Base-by-base conservation (phyloP, 495 filamentous ascomycete species). In the Penicillium pulvis region DNA sequence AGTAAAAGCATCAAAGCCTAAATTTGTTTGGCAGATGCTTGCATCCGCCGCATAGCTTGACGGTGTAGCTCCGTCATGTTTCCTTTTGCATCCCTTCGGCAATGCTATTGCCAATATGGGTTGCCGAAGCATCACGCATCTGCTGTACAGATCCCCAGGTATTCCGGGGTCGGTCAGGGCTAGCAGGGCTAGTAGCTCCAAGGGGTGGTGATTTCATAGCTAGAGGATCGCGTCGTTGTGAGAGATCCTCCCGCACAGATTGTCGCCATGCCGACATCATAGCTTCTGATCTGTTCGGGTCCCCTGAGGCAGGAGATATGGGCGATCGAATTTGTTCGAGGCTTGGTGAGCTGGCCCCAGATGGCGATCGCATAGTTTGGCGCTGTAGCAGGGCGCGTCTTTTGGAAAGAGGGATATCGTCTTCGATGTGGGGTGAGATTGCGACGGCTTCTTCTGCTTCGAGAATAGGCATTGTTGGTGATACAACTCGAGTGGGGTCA, bases 31-130 rank as follows among this genome's bases (percentile, higher is more conserved):
- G 88, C 89, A 19, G 77, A 77, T 20, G 85, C 83, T 75, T 96
- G 93, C 87, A 98, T 88, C 69, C 80, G 84, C 62, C 90, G 78
- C 82, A 98, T 81, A 1, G 90, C 91, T 57, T 93, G 86, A 51
- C 88, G 79, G 71, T 98, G 93, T 42, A 87, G 78, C 44, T 90
- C 89, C 36, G 87, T 76, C 81, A 96, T 85, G 60, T 86, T 84
- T 0, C 87, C 85, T 10, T 84, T 46, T 90, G 80, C 91, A 95
- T 94, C 55, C 85, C 80, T 62, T 86, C 83, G 51, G 91, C 90
- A 57, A 90, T 83, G 50, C 80, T 77, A 45, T 79, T 81, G 62
- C 56, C 69, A 66, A 67, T 75, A 64, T 70, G 79, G 67, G 50
- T 43, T 59, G 74, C 33, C 19, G 59, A 75, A 42, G 58, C 65